phyloP scores from a whole-genome alignment of 805 yeast genomes.

The Cyberlindnera nakhonratchasimensis region DNA sequence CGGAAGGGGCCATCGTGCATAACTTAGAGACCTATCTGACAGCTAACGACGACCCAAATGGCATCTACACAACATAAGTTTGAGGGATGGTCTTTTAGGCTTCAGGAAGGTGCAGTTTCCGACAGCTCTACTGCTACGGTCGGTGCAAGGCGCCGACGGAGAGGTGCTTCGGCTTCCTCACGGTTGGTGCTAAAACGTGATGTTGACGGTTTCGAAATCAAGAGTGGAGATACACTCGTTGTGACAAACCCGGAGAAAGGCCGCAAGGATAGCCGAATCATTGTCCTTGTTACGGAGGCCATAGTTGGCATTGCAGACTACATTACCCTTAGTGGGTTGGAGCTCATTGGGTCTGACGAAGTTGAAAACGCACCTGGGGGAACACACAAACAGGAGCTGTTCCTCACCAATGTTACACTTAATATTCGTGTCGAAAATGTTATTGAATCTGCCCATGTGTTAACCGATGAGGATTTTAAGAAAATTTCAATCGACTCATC shows the following conservation, averaged over 20 bases:
- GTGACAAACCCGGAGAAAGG: slow-evolving; percentile 38
- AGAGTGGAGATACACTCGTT: slow-evolving; percentile 51
- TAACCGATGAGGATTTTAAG: slow-evolving; percentile 35
- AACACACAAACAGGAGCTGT: slow-evolving; percentile 43
- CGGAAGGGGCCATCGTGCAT: too few species aligned
- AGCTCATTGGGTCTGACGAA: slow-evolving; percentile 44
- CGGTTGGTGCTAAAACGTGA: slow-evolving; percentile 34
- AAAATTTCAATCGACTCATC: slow-evolving; percentile 36
- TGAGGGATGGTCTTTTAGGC: slow-evolving; percentile 23
- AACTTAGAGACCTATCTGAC: too few species aligned
- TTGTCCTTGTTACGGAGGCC: slow-evolving; percentile 51
- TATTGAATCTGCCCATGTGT: slow-evolving; percentile 41
- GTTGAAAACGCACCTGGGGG: slow-evolving; percentile 31
- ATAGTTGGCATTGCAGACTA: slow-evolving; percentile 45
- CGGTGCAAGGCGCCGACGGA: slow-evolving; percentile 15
- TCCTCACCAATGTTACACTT: slow-evolving; percentile 48
- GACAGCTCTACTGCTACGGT: neutral
- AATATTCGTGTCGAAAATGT: slow-evolving; percentile 43
- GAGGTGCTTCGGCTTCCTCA: slow-evolving; percentile 11
- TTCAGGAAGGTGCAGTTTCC: slow-evolving; percentile 7
- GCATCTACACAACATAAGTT: slow-evolving; percentile 21
- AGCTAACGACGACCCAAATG: too few species aligned
- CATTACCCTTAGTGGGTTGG: slow-evolving; percentile 45
- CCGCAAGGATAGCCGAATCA: slow-evolving; percentile 32
- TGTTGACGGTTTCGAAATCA: slow-evolving; percentile 45